Conservation (phyloP, 257 asterid genomes). For the Striga asiatica region DNA sequence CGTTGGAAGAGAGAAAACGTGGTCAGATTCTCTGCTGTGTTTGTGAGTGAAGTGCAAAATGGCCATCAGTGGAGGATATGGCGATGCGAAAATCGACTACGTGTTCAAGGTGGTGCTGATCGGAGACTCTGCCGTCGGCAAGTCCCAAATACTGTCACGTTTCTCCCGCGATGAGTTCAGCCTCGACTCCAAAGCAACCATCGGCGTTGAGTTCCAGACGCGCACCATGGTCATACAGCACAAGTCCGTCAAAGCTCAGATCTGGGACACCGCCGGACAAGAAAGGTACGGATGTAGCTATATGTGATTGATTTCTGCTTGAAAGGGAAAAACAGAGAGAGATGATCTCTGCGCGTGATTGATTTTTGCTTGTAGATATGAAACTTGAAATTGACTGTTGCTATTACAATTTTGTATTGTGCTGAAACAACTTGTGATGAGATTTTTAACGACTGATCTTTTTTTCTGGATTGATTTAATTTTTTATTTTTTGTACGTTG, state of each 20-base stretch:
- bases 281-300: slow-evolving; percentile 26
- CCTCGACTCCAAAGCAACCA: slow-evolving; percentile 52
- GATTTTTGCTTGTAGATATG: not conserved
- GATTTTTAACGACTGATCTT: not conserved
- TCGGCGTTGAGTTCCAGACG: too few species aligned
- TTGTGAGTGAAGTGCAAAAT: slow-evolving; percentile 6
- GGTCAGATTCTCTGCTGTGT: too few species aligned
- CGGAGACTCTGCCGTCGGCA: too few species aligned
- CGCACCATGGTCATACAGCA: slow-evolving; percentile 44
- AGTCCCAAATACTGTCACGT: slow-evolving; percentile 34
- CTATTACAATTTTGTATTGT: not conserved
- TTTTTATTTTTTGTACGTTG: too few species aligned
- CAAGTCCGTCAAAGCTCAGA: slow-evolving; percentile 53
- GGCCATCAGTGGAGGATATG: slow-evolving; percentile 20
- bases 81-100: slow-evolving; percentile 41
- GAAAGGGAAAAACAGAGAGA: too few species aligned
- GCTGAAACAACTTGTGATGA: not conserved
- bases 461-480: not conserved
- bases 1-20: too few species aligned
- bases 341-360: too few species aligned
- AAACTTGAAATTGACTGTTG: not conserved
- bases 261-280: slow-evolving; percentile 61
- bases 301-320: too few species aligned
- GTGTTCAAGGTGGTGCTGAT: slow-evolving; percentile 41
- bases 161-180: slow-evolving; percentile 50